Base-by-base conservation (phyloP, 2,329 filamentous ascomycete genomes). In the Fusarium piperis region DNA sequence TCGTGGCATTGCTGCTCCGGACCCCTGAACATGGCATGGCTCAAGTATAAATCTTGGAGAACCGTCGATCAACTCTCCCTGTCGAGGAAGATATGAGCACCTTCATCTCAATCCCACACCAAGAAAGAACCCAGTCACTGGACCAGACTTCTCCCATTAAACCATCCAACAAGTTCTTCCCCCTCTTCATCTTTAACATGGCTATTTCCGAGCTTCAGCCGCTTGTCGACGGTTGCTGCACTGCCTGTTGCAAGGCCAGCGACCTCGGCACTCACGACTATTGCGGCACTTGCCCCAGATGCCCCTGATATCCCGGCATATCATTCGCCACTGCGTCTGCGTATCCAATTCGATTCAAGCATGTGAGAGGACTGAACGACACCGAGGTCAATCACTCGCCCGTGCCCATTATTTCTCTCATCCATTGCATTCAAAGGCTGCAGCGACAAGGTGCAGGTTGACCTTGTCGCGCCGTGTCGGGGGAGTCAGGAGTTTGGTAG, bases 261-360 rank as follows among this genome's bases (percentile, higher is more conserved):
- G 78, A 79, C 64, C 73, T 79, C 33, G 77, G 77, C 46, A 79
- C 77, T 11, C 78, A 79, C 62, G 77, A 79, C 66, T 79, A 79
- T 58, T 79, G 78, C 53, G 78, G 78, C 53, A 79, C 78, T 60
- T 79, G 78, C 38, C 74, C 75, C 48, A 73, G 72, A 36, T 79
- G 76, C 62, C 76, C 76, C 12, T 64, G 71, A 59, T 73, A 58
- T 65, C 23, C 28, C 39, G 28, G 39, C 26, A 18, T 56, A 28
- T 56, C 30, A 58, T 35, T 32, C 35, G 10, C 20, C 66, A 48
- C 20, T 11, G 18, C 23, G 48, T 26, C 36, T 16, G 11, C 41
- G 20, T 11, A 33, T 41, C 41, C 56, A 36, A 28, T 46, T 44
- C 39, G 28, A 39, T 26, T 16, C 20, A 36, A 32, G 18, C 7